phyloP scores from a whole-genome alignment of 495 filamentous ascomycete genomes.

The Rhizodiscina lignyota region DNA sequence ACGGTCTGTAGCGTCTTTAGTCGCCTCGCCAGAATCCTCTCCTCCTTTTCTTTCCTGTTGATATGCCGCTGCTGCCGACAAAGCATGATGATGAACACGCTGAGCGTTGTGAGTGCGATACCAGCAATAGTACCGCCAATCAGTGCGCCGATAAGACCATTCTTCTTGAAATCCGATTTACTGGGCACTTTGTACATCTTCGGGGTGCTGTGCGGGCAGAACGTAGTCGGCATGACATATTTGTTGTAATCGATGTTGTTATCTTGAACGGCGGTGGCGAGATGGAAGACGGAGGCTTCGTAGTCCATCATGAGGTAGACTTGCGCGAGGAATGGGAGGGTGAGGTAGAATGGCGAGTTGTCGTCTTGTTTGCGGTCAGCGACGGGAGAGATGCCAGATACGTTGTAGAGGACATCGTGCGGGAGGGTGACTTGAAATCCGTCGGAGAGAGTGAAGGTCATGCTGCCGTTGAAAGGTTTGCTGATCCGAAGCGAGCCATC shows the following conservation, averaged over 20 bases:
- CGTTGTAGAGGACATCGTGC: conserved; percentile 12
- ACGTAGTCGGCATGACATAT: conserved; percentile 15
- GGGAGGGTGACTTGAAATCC: conserved; percentile 17
- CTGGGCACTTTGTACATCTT: conserved; percentile 7
- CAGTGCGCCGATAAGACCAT: conserved; percentile 16
- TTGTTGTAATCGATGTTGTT: too few species aligned
- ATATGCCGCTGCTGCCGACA: too few species aligned
- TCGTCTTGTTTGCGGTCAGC: conserved; percentile 4
- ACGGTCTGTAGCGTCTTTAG: too few species aligned
- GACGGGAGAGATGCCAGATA: conserved; percentile 14
- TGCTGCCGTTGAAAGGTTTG: conserved; percentile 12
- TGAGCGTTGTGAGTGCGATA: conserved; percentile 5
- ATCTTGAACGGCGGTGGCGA: conserved; percentile 14
- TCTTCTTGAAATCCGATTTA: conserved; percentile 4
- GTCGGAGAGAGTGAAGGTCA: conserved; percentile 15
- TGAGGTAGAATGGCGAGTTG: conserved; percentile 16
- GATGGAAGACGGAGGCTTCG: conserved; percentile 15
- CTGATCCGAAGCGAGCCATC: conserved; percentile 15
- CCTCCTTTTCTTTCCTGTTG: too few species aligned
- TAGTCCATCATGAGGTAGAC: conserved; percentile 21
- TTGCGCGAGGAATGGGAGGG: conserved; percentile 14
- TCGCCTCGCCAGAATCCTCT: too few species aligned
- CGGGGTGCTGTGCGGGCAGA: conserved; percentile 14
- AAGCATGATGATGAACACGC: conserved; percentile 5
- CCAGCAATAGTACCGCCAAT: conserved; percentile 18